Evolutionary conservation across 2,329 filamentous ascomycete species (phyloP).

Genomic region (Phialophora macrospora): DNA sequence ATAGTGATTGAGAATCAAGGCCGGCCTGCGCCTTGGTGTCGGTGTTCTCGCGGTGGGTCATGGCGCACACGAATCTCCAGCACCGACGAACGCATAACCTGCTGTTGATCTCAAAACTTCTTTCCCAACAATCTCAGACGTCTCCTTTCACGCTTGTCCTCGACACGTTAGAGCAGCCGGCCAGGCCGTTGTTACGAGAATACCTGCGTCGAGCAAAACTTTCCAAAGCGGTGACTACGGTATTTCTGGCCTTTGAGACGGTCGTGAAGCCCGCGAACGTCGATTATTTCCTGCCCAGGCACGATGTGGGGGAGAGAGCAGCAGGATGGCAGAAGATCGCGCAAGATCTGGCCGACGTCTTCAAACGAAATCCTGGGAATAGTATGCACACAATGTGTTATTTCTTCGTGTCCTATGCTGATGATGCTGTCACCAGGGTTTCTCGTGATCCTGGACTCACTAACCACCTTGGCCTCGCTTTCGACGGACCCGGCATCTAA

Average conservation of each 20-base stretch:
- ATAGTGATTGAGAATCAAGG: neutral
- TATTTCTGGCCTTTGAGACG: slow-evolving; percentile 76
- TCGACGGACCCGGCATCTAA: slow-evolving; percentile 26
- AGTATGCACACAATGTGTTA: slow-evolving; percentile 20
- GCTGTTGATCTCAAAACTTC: slow-evolving; percentile 78
- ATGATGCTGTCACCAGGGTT: slow-evolving; percentile 9
- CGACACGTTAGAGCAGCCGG: slow-evolving; percentile 83
- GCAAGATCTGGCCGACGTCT: slow-evolving; percentile 42
- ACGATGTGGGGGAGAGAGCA: slow-evolving; percentile 52
- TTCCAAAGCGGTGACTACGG: slow-evolving; percentile 28
- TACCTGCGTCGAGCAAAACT: slow-evolving; percentile 73
- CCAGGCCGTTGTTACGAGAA: slow-evolving; percentile 70
- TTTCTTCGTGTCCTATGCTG: neutral
- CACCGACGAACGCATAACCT: slow-evolving; percentile 84
- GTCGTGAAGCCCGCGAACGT: slow-evolving; percentile 66
- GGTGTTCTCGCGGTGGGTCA: neutral
- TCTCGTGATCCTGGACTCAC: slow-evolving; percentile 37
- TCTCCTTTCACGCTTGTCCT: slow-evolving; percentile 87
- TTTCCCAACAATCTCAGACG: slow-evolving; percentile 62
- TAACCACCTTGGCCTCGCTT: slow-evolving; percentile 29
- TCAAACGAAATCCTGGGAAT: slow-evolving; percentile 30
- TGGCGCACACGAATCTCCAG: slow-evolving; percentile 39
- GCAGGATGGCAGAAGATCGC: slow-evolving; percentile 52
- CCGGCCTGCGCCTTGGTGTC: neutral
- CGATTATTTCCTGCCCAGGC: slow-evolving; percentile 70